These are phyloP conservation scores for Berkeleyomyces basicola DNA, from an alignment of 2,329 filamentous ascomycete species.

Conservation along the genomic window DNA sequence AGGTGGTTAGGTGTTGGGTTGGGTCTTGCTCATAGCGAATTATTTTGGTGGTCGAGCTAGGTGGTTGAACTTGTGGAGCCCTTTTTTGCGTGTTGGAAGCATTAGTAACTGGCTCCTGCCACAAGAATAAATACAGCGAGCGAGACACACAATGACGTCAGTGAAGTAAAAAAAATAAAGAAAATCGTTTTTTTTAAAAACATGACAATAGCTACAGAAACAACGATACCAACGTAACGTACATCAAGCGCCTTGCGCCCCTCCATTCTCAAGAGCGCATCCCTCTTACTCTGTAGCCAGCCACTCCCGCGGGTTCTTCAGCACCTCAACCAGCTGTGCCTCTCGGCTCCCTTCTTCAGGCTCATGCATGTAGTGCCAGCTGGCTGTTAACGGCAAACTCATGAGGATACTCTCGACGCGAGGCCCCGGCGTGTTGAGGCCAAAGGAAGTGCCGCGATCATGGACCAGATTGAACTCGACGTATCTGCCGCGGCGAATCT, in stretches of 20 bases:
- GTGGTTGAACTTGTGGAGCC: too few species aligned
- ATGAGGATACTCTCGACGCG: slow-evolving; percentile 94
- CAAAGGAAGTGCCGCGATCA: slow-evolving; percentile 87
- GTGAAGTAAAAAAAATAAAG: too few species aligned
- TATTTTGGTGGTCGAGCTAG: too few species aligned
- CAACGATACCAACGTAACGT: neutral
- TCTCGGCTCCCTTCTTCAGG: slow-evolving; percentile 61
- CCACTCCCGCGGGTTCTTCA: slow-evolving; percentile 50
- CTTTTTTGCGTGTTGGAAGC: too few species aligned
- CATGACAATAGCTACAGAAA: neutral
- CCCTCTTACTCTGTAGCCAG: slow-evolving; percentile 26
- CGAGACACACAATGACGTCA: neutral
- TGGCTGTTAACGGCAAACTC: slow-evolving; percentile 83
- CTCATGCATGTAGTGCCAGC: slow-evolving; percentile 92
- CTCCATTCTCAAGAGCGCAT: neutral
- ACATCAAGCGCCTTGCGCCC: neutral
- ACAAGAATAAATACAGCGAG: neutral
- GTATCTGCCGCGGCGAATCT: slow-evolving; percentile 82
- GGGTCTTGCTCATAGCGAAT: too few species aligned
- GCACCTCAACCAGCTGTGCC: slow-evolving; percentile 59
- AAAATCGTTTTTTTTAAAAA: neutral
- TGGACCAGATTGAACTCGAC: slow-evolving; percentile 98
- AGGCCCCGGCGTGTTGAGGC: slow-evolving; percentile 78
- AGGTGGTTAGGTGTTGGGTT: too few species aligned
- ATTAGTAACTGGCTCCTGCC: too few species aligned